Evolutionary conservation across 1,284 basidiomycete genomes (phyloP).

Genomic region (Leccinum pachyderme): DNA sequence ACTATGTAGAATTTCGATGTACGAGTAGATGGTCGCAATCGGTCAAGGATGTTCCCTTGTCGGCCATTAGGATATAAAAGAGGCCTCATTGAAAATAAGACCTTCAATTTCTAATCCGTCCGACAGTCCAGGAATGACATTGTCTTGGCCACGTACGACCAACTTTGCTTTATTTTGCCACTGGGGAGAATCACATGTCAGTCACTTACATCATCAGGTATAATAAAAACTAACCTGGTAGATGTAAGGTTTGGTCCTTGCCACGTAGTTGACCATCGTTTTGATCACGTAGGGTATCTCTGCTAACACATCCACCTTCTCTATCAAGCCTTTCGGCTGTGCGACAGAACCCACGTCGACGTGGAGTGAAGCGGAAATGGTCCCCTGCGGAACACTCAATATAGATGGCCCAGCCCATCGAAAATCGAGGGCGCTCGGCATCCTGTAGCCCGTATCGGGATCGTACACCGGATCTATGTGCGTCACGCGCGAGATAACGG

Average conservation of each 20-base stretch:
- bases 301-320: constrained; percentile 95
- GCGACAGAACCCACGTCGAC: constrained; percentile 56
- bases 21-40: constrained; percentile 8
- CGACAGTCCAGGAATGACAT: constrained; percentile 43
- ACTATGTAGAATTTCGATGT: constrained; percentile 11
- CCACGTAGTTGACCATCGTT: constrained; percentile 87
- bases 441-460: constrained; percentile 79
- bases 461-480: constrained; percentile 67
- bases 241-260: constrained; percentile 90
- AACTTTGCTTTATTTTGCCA: constrained; percentile 80
- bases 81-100: constrained; percentile 81
- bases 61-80: constrained; percentile 72
- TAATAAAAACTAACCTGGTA: constrained; percentile 63
- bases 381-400: constrained; percentile 49
- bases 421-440: constrained; percentile 72
- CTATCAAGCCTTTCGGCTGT: constrained; percentile 77
- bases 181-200: constrained; percentile 40
- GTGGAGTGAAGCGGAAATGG: constrained; percentile 53
- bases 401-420: constrained; percentile 78
- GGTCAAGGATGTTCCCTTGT: neutral
- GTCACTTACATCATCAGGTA: neutral
- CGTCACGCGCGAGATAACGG: constrained; percentile 62
- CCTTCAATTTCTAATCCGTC: constrained; percentile 65
- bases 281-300: constrained; percentile 94
- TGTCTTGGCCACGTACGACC: constrained; percentile 62